Conservation (phyloP, 306 rosid genomes). For the Abrus pulchellus region DNA sequence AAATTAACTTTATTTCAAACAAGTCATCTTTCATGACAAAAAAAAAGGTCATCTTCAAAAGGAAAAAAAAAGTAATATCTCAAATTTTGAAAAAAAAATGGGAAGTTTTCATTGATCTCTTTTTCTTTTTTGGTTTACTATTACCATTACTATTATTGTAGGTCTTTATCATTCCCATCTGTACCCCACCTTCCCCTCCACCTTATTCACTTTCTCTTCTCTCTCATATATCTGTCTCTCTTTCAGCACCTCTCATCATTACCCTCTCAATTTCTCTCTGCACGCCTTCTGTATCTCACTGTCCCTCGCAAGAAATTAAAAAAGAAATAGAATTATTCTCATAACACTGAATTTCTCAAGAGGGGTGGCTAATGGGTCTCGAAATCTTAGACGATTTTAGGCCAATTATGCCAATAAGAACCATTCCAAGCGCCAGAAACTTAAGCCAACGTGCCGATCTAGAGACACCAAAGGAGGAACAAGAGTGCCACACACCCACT, state of each 20-base stretch:
- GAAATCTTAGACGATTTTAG: constrained; percentile 60
- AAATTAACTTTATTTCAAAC: no score
- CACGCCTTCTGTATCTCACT: constrained; percentile 48
- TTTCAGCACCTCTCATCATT: constrained; percentile 54
- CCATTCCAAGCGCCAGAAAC: constrained; percentile 8
- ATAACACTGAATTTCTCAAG: neutral
- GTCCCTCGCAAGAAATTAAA: neutral
- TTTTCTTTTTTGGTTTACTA: neutral
- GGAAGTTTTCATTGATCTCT: no score
- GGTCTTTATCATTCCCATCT: constrained; percentile 22
- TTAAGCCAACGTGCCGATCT: constrained; percentile 34
- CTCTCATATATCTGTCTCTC: constrained; percentile 47
- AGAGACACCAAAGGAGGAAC: constrained; percentile 27
- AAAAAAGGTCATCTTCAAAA: no score
- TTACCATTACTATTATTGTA: no score
- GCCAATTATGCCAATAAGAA: constrained; percentile 53
- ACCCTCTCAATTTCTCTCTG: constrained; percentile 48
- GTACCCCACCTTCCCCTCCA: constrained; percentile 36
- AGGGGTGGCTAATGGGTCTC: constrained; percentile 54
- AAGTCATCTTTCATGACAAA: no score
- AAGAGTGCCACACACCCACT: constrained; percentile 63
- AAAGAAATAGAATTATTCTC: no score
- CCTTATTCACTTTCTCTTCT: neutral
- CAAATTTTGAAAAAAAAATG: no score
- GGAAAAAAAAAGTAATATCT: no score